Conservation (phyloP, 805 yeast genomes). For the Ogataea philodendri region DNA sequence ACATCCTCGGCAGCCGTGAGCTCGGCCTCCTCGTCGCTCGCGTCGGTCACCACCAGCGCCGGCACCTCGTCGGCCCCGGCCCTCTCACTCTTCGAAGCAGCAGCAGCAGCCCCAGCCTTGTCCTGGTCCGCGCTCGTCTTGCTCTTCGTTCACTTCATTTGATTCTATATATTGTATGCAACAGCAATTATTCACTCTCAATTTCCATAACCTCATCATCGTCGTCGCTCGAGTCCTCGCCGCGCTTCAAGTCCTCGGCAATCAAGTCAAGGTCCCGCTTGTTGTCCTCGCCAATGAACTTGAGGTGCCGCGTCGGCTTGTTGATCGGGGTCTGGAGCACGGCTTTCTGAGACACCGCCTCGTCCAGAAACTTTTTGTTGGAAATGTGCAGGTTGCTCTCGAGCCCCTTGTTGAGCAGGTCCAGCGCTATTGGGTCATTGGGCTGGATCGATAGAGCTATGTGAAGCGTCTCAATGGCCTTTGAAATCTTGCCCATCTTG, state of each 20-base stretch:
- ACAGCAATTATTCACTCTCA: slow-evolving; percentile 45
- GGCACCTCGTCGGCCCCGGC: slow-evolving; percentile 3
- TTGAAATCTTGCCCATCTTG: slow-evolving; percentile 58
- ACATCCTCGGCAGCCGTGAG: neutral
- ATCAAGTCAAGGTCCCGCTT: slow-evolving; percentile 34
- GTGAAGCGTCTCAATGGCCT: slow-evolving; percentile 76
- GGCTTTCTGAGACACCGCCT: slow-evolving; percentile 19
- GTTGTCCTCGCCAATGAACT: slow-evolving; percentile 30
- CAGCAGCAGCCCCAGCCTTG: slow-evolving; percentile 1
- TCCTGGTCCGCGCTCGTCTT: slow-evolving; percentile 2
- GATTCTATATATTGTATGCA: slow-evolving; percentile 10
- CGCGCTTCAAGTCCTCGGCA: slow-evolving; percentile 42
- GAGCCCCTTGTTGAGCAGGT: slow-evolving; percentile 74
- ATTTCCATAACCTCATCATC: slow-evolving; percentile 60
- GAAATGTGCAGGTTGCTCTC: slow-evolving; percentile 47
- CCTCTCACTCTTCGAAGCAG: slow-evolving; percentile 4
- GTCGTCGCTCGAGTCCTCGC: slow-evolving; percentile 39
- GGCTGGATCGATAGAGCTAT: slow-evolving; percentile 77
- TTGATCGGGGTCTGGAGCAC: slow-evolving; percentile 24
- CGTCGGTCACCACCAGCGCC: slow-evolving; percentile 4
- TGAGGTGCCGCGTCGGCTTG: slow-evolving; percentile 21
- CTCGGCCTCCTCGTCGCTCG: slow-evolving; percentile 2
- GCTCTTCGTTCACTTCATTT: slow-evolving; percentile 10
- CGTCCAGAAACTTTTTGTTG: slow-evolving; percentile 21
- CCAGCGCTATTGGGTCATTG: slow-evolving; percentile 80